Evolutionary conservation across 2,329 filamentous ascomycete genomes (phyloP).

Genomic region (Fusarium keratoplasticum): DNA sequence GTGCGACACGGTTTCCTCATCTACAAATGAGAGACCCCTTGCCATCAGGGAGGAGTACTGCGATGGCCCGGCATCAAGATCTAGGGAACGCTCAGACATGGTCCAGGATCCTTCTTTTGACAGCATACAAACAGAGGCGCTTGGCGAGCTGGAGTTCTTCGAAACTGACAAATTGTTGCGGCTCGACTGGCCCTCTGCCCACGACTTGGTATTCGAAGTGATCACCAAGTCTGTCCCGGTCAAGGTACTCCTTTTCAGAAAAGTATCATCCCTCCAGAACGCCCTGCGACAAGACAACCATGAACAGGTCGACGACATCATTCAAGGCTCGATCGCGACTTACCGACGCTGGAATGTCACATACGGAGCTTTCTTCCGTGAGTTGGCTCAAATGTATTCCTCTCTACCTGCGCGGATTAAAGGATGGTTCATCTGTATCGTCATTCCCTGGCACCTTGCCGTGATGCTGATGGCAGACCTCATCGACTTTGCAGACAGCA

Average conservation of each 20-base stretch:
- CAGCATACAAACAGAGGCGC: background rate
- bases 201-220: background rate
- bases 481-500: background rate
- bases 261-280: background rate
- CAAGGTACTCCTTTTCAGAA: background rate
- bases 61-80: too few relatives aligned
- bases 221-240: background rate
- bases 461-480: background rate
- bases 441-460: background rate
- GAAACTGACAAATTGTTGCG: background rate
- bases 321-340: background rate
- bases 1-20: background rate
- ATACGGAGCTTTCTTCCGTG: background rate
- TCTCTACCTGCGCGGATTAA: background rate
- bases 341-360: background rate
- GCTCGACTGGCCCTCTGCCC: background rate
- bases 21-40: background rate
- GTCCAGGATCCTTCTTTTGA: background rate
- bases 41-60: background rate
- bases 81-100: too few relatives aligned
- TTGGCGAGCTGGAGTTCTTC: too few relatives aligned
- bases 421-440: background rate
- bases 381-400: background rate
- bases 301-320: background rate
- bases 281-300: background rate